Evolutionary conservation across 2,329 filamentous ascomycete species (phyloP).

Genomic region (Periconia sp.): DNA sequence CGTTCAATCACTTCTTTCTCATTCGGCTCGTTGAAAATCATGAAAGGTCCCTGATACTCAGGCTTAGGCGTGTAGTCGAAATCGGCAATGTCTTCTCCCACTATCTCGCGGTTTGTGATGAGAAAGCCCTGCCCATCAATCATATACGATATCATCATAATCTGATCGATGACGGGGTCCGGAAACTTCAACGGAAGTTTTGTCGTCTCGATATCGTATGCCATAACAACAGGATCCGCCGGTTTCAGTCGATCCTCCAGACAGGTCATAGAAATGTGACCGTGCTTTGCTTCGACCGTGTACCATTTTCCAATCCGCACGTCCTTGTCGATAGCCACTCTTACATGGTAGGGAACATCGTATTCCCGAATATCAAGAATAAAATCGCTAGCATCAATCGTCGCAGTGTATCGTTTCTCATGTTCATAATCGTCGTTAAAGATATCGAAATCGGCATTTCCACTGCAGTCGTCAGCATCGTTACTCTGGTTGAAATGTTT

Average conservation of each 20-base stretch:
- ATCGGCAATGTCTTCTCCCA: conserved; percentile 94
- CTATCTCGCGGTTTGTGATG: conserved; percentile 96
- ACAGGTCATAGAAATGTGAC: conserved; percentile 77
- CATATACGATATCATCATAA: conserved; percentile 99
- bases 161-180: conserved; percentile 88
- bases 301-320: conserved; percentile 98
- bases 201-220: conserved; percentile 98
- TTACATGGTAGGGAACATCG: conserved; percentile 98
- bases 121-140: conserved; percentile 97
- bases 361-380: conserved; percentile 99
- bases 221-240: conserved; percentile 96
- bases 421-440: conserved; percentile 89
- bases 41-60: conserved; percentile 92
- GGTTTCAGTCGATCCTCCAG: conserved; percentile 86
- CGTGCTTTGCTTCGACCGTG: conserved; percentile 90
- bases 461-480: conserved; percentile 47
- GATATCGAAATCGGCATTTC: conserved; percentile 84
- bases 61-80: conserved; percentile 98
- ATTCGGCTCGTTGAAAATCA: conserved; percentile 97
- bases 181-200: conserved; percentile 97
- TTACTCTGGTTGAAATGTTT: neutral
- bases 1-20: conserved; percentile 85
- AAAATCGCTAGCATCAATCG: conserved; percentile 90
- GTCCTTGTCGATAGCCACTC: conserved; percentile 97
- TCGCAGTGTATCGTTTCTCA: conserved; percentile 75